phyloP scores from a whole-genome alignment of 257 asterid species.

The Capsicum rhomboideum region DNA sequence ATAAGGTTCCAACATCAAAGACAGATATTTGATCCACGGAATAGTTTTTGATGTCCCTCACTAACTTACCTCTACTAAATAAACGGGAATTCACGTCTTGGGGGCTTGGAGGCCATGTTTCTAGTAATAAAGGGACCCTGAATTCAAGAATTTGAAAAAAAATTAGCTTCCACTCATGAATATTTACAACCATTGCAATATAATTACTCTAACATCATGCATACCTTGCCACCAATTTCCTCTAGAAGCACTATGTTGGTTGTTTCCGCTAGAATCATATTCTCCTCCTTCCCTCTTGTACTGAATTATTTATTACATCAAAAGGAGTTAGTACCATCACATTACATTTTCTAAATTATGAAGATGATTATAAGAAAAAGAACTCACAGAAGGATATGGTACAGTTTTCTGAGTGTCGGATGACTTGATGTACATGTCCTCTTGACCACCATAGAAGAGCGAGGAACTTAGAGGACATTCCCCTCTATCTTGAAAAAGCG shows the following conservation, averaged over 20 bases:
- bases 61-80: constrained; percentile 20
- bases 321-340: background rate
- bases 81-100: constrained; percentile 12
- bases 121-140: constrained; percentile 50
- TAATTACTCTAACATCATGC: background rate
- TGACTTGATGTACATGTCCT: constrained; percentile 36
- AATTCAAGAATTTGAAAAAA: background rate
- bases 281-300: constrained; percentile 27
- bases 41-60: no score
- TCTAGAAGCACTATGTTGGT: constrained; percentile 26
- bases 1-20: no score
- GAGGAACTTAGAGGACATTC: constrained; percentile 46
- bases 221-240: constrained; percentile 62
- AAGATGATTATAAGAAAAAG: background rate
- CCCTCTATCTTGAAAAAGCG: constrained; percentile 22
- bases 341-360: background rate
- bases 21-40: no score
- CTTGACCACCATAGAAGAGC: constrained; percentile 43
- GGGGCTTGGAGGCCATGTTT: constrained; percentile 2
- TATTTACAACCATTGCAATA: background rate
- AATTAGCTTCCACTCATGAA: background rate
- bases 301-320: constrained; percentile 14
- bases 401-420: constrained; percentile 18
- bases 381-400: constrained; percentile 20
- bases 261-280: constrained; percentile 21